Evolutionary conservation across 768 basidiomycete genomes (phyloP), one percentile per base, ranked within the genome.

Genomic region (Suillus subalutaceus): DNA sequence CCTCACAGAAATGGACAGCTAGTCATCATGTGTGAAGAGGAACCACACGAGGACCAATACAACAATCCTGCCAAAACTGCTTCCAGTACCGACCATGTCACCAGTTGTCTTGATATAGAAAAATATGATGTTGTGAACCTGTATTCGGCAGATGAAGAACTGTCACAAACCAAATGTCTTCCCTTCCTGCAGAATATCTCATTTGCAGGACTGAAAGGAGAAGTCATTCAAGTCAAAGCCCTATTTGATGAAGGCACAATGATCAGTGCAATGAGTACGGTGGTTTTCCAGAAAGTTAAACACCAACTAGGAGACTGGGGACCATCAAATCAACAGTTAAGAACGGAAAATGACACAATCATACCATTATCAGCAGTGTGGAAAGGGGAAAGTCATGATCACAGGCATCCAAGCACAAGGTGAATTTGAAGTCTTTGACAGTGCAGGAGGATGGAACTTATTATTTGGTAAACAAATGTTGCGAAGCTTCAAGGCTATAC

Each of bases 391-490:
- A 1, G 13, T 50, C 6, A 6, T 9, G 1, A 62, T 64, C 46
- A 32, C 2, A 18, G 16, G 30, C 6, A 26, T 37, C 10, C 3
- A 20, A 38, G 32, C 13, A 4, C 3, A 41, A 0, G 32, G 15
- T 16, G 16, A 40, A 4, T 70, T 70, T 41, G 59, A 70, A 43
- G 52, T 62, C 32, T 38, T 65, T 58, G 64, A 74, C 58, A 76
- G 77, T 23, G 69, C 70, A 1, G 72, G 72, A 0, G 70, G 72
- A 20, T 79, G 74, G 74, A 63, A 66, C 2, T 65, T 78, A 20
- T 52, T 78, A 2, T 71, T 79, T 10, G 73, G 75, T 12, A 79
- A 79, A 62, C 73, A 72, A 0, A 60, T 76, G n/a, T 67, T 78
- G 15, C 64, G 61, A 18, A 35, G 43, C 3, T 72, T 77, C 46